Percentiles rank a stretch among this genome's conserved stretches.
phyloP scores from a whole-genome alignment of 306 rosid genomes.

The Cucurbita argyrosperma region DNA sequence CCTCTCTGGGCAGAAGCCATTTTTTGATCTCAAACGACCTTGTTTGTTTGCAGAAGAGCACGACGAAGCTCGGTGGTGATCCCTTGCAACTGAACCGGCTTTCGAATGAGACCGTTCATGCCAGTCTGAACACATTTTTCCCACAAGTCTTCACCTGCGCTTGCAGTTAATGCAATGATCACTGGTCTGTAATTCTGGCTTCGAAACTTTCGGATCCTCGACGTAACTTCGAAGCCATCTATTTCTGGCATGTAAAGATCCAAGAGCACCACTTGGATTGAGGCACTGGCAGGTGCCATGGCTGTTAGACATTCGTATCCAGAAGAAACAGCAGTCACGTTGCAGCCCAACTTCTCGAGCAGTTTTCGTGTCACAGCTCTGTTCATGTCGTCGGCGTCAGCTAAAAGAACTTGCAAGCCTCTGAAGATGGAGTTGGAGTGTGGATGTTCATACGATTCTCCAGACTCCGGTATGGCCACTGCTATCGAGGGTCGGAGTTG shows the following conservation, averaged over 20 bases:
- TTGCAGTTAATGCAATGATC: constrained; percentile 58
- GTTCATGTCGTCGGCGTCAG: constrained; percentile 78
- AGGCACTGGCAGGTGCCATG: constrained; percentile 44
- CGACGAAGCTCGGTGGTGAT: constrained; percentile 67
- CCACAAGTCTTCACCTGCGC: constrained; percentile 69
- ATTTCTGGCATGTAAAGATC: constrained; percentile 78
- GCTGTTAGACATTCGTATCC: constrained; percentile 78
- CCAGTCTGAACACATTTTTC: constrained; percentile 71
- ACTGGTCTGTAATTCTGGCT: constrained; percentile 67
- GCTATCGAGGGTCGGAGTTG: constrained; percentile 61
- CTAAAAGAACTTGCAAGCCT: constrained; percentile 64
- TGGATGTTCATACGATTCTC: constrained; percentile 48
- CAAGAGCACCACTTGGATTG: constrained; percentile 56
- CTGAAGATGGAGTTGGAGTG: constrained; percentile 56
- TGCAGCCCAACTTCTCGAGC: constrained; percentile 87
- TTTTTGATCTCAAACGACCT: constrained; percentile 14
- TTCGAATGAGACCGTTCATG: constrained; percentile 64
- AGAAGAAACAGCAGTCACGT: constrained; percentile 56
- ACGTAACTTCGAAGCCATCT: constrained; percentile 80
- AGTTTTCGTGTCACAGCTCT: constrained; percentile 68
- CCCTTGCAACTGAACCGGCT: constrained; percentile 73
- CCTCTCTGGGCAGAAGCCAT: not conserved
- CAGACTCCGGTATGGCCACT: constrained; percentile 65
- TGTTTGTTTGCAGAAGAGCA: constrained; percentile 59
- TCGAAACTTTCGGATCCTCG: constrained; percentile 52